phyloP scores from a whole-genome alignment of 2,329 filamentous ascomycete genomes.

The Zarea fungicola region DNA sequence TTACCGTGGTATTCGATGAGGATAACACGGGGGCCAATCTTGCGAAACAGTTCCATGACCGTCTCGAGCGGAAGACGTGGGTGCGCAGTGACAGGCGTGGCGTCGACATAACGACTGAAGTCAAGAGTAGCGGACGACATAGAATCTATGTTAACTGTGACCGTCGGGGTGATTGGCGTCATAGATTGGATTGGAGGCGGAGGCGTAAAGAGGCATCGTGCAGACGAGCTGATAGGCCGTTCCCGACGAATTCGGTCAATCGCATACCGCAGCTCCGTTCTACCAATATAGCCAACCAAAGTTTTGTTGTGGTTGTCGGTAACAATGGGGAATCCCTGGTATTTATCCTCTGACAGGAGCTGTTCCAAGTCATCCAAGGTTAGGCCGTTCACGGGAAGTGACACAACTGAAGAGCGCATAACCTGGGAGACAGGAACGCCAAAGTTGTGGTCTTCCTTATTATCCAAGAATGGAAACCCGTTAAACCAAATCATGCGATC shows the following conservation, averaged over 20 bases:
- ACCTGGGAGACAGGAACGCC: conserved; percentile 87
- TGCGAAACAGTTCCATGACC: conserved; percentile 97
- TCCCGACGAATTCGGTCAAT: conserved; percentile 73
- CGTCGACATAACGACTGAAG: conserved; percentile 82
- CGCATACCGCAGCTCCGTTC: conserved; percentile 86
- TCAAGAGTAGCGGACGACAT: conserved; percentile 60
- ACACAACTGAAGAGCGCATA: conserved; percentile 74
- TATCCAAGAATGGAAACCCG: conserved; percentile 93
- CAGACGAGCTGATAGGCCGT: conserved; percentile 57
- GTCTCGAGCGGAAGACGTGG: conserved; percentile 89
- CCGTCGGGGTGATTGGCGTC: conserved; percentile 37
- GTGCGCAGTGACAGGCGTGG: conserved; percentile 85
- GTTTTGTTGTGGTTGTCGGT: conserved; percentile 65
- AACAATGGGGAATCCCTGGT: conserved; percentile 89
- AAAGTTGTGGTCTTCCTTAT: conserved; percentile 95
- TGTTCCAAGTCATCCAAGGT: conserved; percentile 71
- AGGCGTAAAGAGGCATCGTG: conserved; percentile 69
- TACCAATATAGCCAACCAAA: conserved; percentile 85
- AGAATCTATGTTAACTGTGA: conserved; percentile 54
- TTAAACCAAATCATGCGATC: conserved; percentile 99
- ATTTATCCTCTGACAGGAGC: conserved; percentile 71
- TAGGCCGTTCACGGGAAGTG: conserved; percentile 69
- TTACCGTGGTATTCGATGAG: conserved; percentile 85
- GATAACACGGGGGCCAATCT: conserved; percentile 91
- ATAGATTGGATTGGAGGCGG: conserved; percentile 28